phyloP scores from a whole-genome alignment of 257 asterid species.

The Verbascum thapsus region DNA sequence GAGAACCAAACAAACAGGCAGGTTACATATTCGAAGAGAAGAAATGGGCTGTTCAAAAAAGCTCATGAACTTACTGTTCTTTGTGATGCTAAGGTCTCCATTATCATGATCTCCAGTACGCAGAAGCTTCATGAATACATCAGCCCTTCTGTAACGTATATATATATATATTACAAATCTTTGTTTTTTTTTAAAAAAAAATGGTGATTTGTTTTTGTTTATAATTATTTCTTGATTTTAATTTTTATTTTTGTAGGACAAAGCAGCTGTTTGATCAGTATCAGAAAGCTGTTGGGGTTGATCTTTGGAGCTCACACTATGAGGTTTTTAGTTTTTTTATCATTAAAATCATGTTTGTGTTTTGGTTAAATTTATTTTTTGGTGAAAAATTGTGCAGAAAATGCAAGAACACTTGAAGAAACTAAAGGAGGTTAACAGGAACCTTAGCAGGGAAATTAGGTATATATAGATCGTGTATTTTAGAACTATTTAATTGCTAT shows the following conservation, averaged over 20 bases:
- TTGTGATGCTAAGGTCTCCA: constrained; percentile 90
- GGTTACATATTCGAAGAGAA: constrained; percentile 94
- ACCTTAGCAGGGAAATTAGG: constrained; percentile 84
- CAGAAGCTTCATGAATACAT: constrained; percentile 91
- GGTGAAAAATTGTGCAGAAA: constrained; percentile 41
- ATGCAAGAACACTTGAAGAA: constrained; percentile 93
- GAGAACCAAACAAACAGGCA: constrained; percentile 98
- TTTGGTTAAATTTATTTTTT: neutral
- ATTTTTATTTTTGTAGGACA: constrained; percentile 44
- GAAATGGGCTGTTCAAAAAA: constrained; percentile 94
- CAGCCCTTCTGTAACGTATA: constrained; percentile 69
- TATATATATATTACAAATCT: too few relatives aligned
- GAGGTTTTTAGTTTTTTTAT: constrained; percentile 46
- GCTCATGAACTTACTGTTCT: constrained; percentile 95
- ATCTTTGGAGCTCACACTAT: constrained; percentile 82
- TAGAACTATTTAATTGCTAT: too few relatives aligned
- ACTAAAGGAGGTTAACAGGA: constrained; percentile 75
- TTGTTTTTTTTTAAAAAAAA: too few relatives aligned
- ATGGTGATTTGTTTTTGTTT: too few relatives aligned
- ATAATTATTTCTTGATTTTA: neutral
- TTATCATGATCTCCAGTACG: constrained; percentile 79
- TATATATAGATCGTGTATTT: constrained; percentile 20
- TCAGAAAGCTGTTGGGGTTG: constrained; percentile 71
- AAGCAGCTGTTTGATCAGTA: constrained; percentile 81
- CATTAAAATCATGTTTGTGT: neutral